Conservation (phyloP, 2,329 filamentous ascomycete genomes). For the Lanzia echinophila region DNA sequence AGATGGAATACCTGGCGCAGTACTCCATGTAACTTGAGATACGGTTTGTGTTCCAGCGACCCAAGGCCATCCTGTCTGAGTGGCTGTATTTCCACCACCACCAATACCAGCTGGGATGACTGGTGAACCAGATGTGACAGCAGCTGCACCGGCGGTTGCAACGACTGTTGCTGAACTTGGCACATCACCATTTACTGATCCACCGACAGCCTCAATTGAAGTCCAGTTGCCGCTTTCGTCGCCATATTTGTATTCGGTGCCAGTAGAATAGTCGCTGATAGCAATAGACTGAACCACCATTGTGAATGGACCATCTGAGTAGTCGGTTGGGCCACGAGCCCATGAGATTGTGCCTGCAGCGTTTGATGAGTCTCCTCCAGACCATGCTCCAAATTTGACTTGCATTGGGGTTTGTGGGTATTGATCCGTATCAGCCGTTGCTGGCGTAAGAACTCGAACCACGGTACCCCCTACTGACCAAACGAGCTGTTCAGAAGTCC, state of each 20-base stretch:
- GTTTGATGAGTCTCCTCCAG: conserved; percentile 76
- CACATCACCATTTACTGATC: conserved; percentile 63
- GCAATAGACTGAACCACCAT: conserved; percentile 75
- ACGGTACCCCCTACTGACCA: conserved; percentile 78
- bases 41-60: conserved; percentile 47
- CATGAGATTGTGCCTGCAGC: conserved; percentile 76
- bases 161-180: conserved; percentile 33
- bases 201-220: conserved; percentile 76
- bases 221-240: conserved; percentile 72
- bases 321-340: conserved; percentile 83
- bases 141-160: conserved; percentile 52
- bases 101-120: conserved; percentile 65
- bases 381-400: conserved; percentile 87
- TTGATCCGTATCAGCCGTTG: conserved; percentile 62
- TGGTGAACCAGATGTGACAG: conserved; percentile 54
- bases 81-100: conserved; percentile 46
- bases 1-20: conserved; percentile 54
- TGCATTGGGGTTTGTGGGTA: conserved; percentile 97
- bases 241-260: conserved; percentile 74
- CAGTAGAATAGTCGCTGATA: conserved; percentile 89
- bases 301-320: conserved; percentile 71
- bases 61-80: conserved; percentile 64
- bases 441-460: conserved; percentile 66
- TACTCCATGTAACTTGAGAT: conserved; percentile 36
- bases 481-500: conserved; percentile 76